Conservation (phyloP, 1,284 basidiomycete genomes). For the Abortiporus biennis region DNA sequence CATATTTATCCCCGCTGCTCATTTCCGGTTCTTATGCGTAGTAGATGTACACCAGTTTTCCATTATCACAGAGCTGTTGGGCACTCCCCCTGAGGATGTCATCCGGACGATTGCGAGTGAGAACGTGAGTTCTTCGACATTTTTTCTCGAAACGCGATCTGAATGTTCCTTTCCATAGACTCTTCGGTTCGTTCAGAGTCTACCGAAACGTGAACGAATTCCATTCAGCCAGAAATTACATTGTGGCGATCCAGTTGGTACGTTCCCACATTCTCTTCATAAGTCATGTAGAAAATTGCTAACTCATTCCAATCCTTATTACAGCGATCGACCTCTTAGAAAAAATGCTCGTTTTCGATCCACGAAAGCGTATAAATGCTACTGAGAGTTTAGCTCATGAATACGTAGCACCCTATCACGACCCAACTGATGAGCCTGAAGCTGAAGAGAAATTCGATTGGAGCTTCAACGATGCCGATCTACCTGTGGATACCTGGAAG, state of each 20-base stretch:
- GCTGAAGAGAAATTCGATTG: constrained; percentile 97
- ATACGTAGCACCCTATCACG: constrained; percentile 97
- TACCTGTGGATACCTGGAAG: constrained; percentile 99
- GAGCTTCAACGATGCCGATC: constrained; percentile 99
- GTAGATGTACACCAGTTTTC: constrained; percentile 99
- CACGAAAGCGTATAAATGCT: constrained; percentile 93
- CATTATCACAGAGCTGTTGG: constrained; percentile 97
- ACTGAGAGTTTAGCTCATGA: constrained; percentile 88
- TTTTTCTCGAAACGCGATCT: background rate
- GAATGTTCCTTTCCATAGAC: constrained; percentile 51
- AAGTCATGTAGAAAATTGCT: constrained; percentile 2
- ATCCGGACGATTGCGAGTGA: constrained; percentile 98
- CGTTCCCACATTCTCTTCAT: constrained; percentile 16
- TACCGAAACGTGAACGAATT: constrained; percentile 94
- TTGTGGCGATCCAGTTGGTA: constrained; percentile 84
- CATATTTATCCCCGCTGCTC: constrained; percentile 7
- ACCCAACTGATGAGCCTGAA: constrained; percentile 96
- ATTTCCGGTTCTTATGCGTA: background rate
- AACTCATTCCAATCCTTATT: background rate
- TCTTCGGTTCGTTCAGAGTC: constrained; percentile 95
- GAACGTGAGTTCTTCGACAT: constrained; percentile 58
- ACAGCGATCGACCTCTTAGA: constrained; percentile 93
- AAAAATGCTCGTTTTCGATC: constrained; percentile 99
- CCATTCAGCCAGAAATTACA: constrained; percentile 94
- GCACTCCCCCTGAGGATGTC: constrained; percentile 98